A percentile compares a stretch with the other conserved stretches of the same genome.
Evolutionary conservation across 108 stramenopile species (phyloP).

Genomic region (Skeletonema menzelii): DNA sequence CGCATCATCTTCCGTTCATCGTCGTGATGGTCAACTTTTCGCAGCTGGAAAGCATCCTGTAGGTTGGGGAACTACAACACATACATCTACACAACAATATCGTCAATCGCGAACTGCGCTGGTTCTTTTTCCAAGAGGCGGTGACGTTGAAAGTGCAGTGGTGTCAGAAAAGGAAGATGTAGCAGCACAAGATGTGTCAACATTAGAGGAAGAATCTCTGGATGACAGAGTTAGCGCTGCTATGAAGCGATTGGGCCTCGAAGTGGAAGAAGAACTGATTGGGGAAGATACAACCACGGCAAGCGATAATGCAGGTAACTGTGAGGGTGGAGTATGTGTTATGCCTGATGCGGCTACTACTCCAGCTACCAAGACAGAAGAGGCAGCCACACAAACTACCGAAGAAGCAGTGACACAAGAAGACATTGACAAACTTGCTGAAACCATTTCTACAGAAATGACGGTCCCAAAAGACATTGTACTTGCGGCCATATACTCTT

Average conservation of each 20-base stretch:
- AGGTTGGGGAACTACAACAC: not conserved
- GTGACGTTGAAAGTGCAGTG: not conserved
- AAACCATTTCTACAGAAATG: conserved; percentile 57
- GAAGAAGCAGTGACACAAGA: not conserved
- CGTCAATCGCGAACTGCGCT: not conserved
- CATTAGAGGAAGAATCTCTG: conserved; percentile 37
- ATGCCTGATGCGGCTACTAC: conserved; percentile 27
- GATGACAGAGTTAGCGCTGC: conserved; percentile 81
- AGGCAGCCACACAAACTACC: not conserved
- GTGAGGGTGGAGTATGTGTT: conserved; percentile 62
- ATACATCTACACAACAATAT: not conserved
- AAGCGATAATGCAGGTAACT: conserved; percentile 28
- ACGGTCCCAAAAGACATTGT: conserved; percentile 61
- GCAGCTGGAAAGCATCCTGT: not conserved
- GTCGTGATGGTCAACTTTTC: not conserved
- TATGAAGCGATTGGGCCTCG: conserved; percentile 76
- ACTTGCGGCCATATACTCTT: conserved; percentile 76
- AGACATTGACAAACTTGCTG: conserved; percentile 52
- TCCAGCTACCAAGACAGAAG: not conserved
- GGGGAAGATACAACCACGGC: conserved; percentile 11
- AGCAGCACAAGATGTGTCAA: not conserved
- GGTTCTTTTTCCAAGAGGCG: not conserved
- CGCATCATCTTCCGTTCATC: not conserved
- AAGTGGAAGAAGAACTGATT: conserved; percentile 3
- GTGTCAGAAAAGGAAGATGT: conserved; percentile 4